Evolutionary conservation across 768 basidiomycete species (phyloP), one percentile per base, ranked within the genome.

Genomic region (Termitomyces sp.): DNA sequence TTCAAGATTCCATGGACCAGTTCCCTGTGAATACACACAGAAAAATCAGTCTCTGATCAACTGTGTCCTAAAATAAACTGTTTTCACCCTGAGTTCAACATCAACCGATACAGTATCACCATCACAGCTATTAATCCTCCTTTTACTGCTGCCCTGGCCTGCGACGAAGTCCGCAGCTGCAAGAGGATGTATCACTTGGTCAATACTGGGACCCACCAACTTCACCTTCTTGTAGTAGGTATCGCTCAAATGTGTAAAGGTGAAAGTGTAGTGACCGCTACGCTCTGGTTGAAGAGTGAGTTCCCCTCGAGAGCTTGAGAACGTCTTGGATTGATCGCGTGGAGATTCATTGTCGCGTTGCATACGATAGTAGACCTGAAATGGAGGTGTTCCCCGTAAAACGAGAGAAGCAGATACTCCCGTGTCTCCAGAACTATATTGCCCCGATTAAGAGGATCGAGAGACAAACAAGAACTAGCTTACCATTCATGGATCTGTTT

Each of bases 401-500:
- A 94, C 81, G 51, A 97, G 82, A 3, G 88, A 85, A 3, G 91
- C 94, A 13, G 87, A 87, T 48, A 96, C 91, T 8, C 96, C 95
- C 18, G 90, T 94, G 65, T 97, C 95, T 1, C 92, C 90, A 50
- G 92, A 92, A 68, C 90, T 93, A 61, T 54, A 40, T 28, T 43
- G 16, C 11, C 16, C 57, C 49, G 54, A 46, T 60, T 24, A 43
- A 43, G 36, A 22, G 22, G n/a, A 49, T 32, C 22, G 32, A 18
- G 38, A 3, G 56, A 35, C 52, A 6, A 26, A 14, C 48, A 24
- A 52, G 53, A 38, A 28, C 26, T 40, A 41, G 24, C 76, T 63
- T 62, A 92, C 94, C 94, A 94, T 75, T 95, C 93, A 60, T 94
- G 91, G 58, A 95, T 89, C 51, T 86, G 86, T 64, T 86, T 90